phyloP scores from a whole-genome alignment of 306 rosid genomes.

The Mimosa pudica region DNA sequence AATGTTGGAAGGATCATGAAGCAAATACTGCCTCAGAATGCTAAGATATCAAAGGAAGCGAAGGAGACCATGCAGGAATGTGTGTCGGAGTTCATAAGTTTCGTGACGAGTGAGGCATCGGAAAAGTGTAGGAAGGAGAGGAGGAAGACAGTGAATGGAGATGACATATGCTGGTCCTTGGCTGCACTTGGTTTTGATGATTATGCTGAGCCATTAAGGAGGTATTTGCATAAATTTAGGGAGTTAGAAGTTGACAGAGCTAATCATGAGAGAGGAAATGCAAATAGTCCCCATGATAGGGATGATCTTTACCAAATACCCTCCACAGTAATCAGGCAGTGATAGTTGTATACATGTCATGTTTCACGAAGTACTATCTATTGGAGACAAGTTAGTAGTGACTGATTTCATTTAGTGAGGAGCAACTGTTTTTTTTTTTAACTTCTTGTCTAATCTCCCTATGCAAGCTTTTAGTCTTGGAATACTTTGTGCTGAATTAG shows the following conservation, averaged over 20 bases:
- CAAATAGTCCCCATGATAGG: constrained; percentile 29
- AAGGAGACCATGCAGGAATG: constrained; percentile 96
- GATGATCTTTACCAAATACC: constrained; percentile 7
- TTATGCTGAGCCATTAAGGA: constrained; percentile 72
- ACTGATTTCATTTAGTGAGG: not conserved
- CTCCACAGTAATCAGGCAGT: constrained; percentile 18
- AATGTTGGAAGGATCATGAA: constrained; percentile 95
- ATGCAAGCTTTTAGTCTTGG: constrained; percentile 8
- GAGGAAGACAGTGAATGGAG: constrained; percentile 92
- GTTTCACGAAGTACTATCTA: not conserved
- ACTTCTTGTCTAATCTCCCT: constrained; percentile 1
- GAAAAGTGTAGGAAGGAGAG: constrained; percentile 88
- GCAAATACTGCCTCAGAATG: constrained; percentile 79
- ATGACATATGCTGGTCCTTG: constrained; percentile 86
- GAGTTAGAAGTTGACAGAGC: constrained; percentile 75
- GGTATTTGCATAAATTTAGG: constrained; percentile 69
- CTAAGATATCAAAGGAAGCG: constrained; percentile 86
- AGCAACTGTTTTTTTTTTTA: constrained; percentile 5
- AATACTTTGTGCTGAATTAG: not conserved
- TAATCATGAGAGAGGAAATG: constrained; percentile 36
- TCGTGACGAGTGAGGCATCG: constrained; percentile 91
- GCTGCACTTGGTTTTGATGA: constrained; percentile 86
- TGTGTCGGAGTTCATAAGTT: constrained; percentile 91
- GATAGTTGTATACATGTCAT: not conserved
- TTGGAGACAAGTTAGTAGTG: not conserved